A percentile compares a stretch with the other conserved stretches of the same genome.
phyloP scores from a whole-genome alignment of 2,329 filamentous ascomycete genomes.

The Trichoderma atrobrunneum region DNA sequence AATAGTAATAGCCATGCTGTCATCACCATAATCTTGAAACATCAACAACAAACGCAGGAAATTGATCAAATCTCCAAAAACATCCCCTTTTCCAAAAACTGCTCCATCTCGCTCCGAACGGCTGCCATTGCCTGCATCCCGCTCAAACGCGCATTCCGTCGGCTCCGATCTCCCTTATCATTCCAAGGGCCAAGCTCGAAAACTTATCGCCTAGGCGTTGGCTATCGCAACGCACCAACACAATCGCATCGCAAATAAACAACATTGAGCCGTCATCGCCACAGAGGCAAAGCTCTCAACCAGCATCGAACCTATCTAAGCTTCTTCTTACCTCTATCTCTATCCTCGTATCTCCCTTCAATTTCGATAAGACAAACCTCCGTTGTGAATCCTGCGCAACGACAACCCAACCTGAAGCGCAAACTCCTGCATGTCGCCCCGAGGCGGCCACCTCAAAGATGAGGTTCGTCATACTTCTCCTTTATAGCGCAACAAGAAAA shows the following conservation, averaged over 20 bases:
- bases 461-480: constrained; percentile 41
- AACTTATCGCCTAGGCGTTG: not conserved
- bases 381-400: not conserved
- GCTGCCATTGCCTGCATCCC: not conserved
- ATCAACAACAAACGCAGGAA: not conserved
- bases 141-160: constrained; percentile 13
- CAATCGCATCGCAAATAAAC: not conserved
- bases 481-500: not conserved
- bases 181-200: not conserved
- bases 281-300: not conserved
- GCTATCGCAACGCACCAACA: not conserved
- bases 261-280: not conserved
- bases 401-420: constrained; percentile 1
- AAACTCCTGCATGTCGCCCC: constrained; percentile 36
- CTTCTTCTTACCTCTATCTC: not conserved
- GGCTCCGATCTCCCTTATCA: not conserved
- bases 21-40: not conserved
- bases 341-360: not conserved
- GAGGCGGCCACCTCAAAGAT: constrained; percentile 52
- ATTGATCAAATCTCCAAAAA: not conserved
- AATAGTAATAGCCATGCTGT: not conserved
- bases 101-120: not conserved
- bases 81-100: not conserved
- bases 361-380: constrained; percentile 19
- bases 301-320: not conserved